Conservation (phyloP, 2,329 filamentous ascomycete species). For the Cytospora mali region DNA sequence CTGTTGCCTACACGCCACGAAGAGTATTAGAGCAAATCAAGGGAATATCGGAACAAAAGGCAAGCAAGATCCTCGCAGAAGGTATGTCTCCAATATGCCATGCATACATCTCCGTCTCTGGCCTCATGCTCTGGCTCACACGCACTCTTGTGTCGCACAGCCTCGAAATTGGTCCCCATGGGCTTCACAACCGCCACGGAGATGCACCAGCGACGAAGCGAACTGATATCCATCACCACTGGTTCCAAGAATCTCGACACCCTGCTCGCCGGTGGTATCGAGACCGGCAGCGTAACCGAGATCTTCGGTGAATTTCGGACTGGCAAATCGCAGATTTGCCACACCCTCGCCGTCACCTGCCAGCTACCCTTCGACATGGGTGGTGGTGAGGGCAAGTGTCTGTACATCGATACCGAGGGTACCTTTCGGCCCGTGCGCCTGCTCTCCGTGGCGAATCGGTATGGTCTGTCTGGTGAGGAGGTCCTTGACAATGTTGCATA, state of each 20-base stretch:
- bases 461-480: slow-evolving; percentile 93
- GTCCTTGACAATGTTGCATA: slow-evolving; percentile 98
- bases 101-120: neutral
- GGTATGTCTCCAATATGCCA: slow-evolving; percentile 53
- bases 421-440: slow-evolving; percentile 93
- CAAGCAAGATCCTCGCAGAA: slow-evolving; percentile 85
- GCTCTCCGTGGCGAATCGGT: slow-evolving; percentile 89
- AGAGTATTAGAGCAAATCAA: slow-evolving; percentile 92
- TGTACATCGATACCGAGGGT: slow-evolving; percentile 98
- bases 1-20: slow-evolving; percentile 87
- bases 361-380: slow-evolving; percentile 99
- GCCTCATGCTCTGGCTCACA: slow-evolving; percentile 2
- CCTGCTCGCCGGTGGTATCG: slow-evolving; percentile 87
- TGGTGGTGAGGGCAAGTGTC: slow-evolving; percentile 94
- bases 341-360: slow-evolving; percentile 97
- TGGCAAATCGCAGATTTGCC: slow-evolving; percentile 97
- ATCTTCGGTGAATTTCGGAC: slow-evolving; percentile 98
- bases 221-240: slow-evolving; percentile 96
- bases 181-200: slow-evolving; percentile 98
- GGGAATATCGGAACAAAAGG: slow-evolving; percentile 96
- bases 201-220: slow-evolving; percentile 96
- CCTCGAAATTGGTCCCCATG: slow-evolving; percentile 96
- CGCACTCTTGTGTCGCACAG: slow-evolving; percentile 47
- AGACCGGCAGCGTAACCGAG: slow-evolving; percentile 97
- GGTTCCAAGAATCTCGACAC: slow-evolving; percentile 98